Base-by-base conservation (phyloP, 2,329 filamentous ascomycete species). In the Annulohypoxylon truncatum region DNA sequence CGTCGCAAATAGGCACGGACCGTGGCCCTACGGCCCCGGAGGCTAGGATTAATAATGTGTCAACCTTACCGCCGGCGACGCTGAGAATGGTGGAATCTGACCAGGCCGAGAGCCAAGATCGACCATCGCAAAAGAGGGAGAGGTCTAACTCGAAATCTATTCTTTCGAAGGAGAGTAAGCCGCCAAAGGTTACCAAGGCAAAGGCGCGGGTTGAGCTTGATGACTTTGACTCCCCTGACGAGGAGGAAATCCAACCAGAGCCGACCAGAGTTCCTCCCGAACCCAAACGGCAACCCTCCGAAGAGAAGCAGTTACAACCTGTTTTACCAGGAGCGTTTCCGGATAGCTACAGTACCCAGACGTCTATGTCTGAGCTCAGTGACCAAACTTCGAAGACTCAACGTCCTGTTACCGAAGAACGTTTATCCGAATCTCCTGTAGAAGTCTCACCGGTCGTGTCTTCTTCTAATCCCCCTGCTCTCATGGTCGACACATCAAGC, bases 401-500 rank as follows among this genome's bases (percentile, higher is more conserved):
- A 29, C 68, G 70, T 50, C 70, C 74, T 51, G 73, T 73, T 52
- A 74, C 74, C 35, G 75, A 73, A 57, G 84, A 86, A 51, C 82
- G 85, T 42, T 77, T 89, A 38, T 89, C 89, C 5, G 90, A 92
- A 76, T 93, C 91, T 2, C 91, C 90, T 2, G 84, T 90, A 1
- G 83, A 90, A 65, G 83, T 91, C 2, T 90, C 90, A 15, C 88
- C 88, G 1, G 77, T 85, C 74, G 77, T 78, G 50, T 72, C 81
- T 72, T 78, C 79, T 76, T 78, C 79, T 76, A 84, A 87, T 48
- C 89, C 87, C 24, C 91, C 91, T 3, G 87, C 87, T 29, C 85
- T 95, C 33, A 86, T 91, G 71, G 85, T 86, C 20, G 91, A 94
- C 77, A 89, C 85, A 4, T 92, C 90, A 9, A 92, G 90, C 69